A percentile compares a stretch with the other conserved stretches of the same genome.
phyloP scores from a whole-genome alignment of 345 rosid genomes.

The Pugionium cornutum region DNA sequence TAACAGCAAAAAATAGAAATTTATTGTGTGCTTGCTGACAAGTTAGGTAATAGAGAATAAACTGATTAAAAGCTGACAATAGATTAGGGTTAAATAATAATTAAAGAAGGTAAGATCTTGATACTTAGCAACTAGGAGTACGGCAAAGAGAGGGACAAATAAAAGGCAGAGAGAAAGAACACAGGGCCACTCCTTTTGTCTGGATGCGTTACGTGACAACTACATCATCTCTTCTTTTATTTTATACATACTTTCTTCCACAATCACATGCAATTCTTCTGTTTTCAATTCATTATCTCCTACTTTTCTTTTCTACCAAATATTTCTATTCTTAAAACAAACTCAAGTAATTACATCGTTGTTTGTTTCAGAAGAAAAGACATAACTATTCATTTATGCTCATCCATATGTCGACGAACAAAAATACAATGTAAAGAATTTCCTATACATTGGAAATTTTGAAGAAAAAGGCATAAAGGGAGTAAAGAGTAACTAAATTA shows the following conservation, averaged over 20 bases:
- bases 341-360: conserved; percentile 10
- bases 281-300: conserved; percentile 24
- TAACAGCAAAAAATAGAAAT: too few relatives aligned
- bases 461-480: conserved; percentile 17
- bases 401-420: conserved; percentile 23
- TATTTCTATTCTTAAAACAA: not conserved
- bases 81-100: conserved; percentile 10
- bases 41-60: not conserved
- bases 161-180: conserved; percentile 12
- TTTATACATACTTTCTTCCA: not conserved
- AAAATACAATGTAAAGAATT: conserved; percentile 16
- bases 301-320: conserved; percentile 21
- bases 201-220: conserved; percentile 44
- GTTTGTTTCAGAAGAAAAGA: conserved; percentile 9
- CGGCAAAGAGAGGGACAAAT: conserved; percentile 40
- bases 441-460: not conserved
- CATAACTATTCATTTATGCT: not conserved
- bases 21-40: too few relatives aligned
- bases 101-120: conserved; percentile 33
- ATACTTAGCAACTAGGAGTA: conserved; percentile 35
- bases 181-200: conserved; percentile 32
- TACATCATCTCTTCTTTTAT: conserved; percentile 28
- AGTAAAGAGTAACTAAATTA: not conserved
- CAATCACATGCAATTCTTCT: conserved; percentile 32
- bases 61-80: not conserved